Base-by-base conservation (phyloP, 768 basidiomycete genomes). In the Lactarius pseudohatsudake region DNA sequence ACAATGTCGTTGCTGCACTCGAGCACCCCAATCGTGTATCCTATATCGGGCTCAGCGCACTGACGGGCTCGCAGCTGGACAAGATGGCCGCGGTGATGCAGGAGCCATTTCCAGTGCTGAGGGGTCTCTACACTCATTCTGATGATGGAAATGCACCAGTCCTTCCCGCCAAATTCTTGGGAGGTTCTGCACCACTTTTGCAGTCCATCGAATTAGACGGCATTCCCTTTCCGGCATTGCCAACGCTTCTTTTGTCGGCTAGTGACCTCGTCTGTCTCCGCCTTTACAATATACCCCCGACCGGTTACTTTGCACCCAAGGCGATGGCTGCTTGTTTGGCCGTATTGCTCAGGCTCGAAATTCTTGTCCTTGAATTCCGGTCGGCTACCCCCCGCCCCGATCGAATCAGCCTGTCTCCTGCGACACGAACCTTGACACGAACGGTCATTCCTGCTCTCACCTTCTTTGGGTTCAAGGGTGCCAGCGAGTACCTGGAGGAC, bases 161-260 rank as follows among this genome's bases (percentile, higher is more conserved):
- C n/a, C 47, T 50, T 50, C 47, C n/a, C 4, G 10, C 22, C 3
- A 22, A 22, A 50, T 50, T 50, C 47, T 22, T 50, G 47, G 47
- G 47, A 50, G 47, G 47, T 26, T 50, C 10, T 26, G 47, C 47
- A 15, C 47, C 47, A 11, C 2, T 11, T 50, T 50, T 50, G 13
- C 47, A 13, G 13, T 1, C 5, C 0, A 26, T 50, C 11, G 2
- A 4, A 0, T 22, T 50, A 15, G 0, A 1, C 5, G 22, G 47
- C 22, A 13, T 50, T 22, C 11, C 47, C 22, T 50, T 4, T 50
- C 47, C 47, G 2, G n/a, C 47, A 22, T 26, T 50, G 2, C 47
- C 47, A 26, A 6, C 22, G 0, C 47, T 50, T 26, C 47, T 50
- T 13, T 22, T 50, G 22, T 50, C 47, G 1, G 2, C 47, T 22